Conservation (phyloP, 257 asterid genomes). For the Pogostemon cablin region DNA sequence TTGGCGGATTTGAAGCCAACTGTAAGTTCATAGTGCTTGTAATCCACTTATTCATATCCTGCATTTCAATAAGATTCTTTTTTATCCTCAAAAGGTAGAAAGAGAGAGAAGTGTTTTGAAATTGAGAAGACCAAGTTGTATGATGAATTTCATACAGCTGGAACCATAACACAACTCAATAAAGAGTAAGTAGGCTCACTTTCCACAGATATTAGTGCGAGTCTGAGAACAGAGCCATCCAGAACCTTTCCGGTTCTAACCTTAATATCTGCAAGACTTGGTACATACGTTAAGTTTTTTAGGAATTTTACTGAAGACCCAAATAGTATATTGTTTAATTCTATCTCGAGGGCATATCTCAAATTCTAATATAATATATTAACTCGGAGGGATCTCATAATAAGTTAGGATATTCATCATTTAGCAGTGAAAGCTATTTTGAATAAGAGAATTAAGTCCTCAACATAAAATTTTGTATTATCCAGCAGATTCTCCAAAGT, state of each 20-base stretch:
- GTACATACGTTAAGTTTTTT: not conserved
- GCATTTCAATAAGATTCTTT: too few relatives aligned
- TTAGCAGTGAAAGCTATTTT: not conserved
- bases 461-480: not conserved
- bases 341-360: not conserved
- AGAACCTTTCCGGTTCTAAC: not conserved
- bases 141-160: too few relatives aligned
- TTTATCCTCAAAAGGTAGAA: too few relatives aligned
- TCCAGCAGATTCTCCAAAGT: conserved; percentile 3
- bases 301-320: not conserved
- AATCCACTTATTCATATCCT: too few relatives aligned
- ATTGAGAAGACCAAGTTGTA: too few relatives aligned
- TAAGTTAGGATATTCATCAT: not conserved
- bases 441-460: not conserved
- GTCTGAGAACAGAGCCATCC: not conserved
- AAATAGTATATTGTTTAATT: too few relatives aligned
- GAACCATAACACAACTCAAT: not conserved
- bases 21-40: too few relatives aligned
- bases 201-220: not conserved
- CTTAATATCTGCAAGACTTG: too few relatives aligned
- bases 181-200: not conserved
- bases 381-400: not conserved
- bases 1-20: too few relatives aligned
- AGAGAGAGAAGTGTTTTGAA: too few relatives aligned
- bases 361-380: not conserved